phyloP scores from a whole-genome alignment of 345 rosid species.

The Brassica carinata region DNA sequence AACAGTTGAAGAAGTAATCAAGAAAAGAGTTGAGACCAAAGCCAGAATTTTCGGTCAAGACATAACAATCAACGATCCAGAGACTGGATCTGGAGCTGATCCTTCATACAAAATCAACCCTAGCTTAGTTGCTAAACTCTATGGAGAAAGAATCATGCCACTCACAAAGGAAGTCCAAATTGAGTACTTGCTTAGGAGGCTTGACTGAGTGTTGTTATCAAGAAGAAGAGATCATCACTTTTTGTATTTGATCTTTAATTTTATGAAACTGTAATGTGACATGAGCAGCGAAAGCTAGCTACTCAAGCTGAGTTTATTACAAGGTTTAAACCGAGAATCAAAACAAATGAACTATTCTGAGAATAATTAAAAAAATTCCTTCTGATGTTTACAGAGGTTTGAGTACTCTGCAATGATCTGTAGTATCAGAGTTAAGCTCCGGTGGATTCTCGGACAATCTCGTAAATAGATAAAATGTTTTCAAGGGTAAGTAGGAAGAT shows the following conservation, averaged over 20 bases:
- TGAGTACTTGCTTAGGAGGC: constrained; percentile 61
- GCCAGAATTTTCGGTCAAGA: constrained; percentile 54
- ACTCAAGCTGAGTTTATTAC: constrained; percentile 36
- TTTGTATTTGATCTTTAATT: constrained; percentile 14
- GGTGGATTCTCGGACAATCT: constrained; percentile 59
- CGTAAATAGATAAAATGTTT: constrained; percentile 69
- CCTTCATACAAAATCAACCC: constrained; percentile 60
- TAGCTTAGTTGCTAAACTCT: constrained; percentile 56
- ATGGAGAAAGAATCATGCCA: constrained; percentile 70
- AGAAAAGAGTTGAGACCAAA: constrained; percentile 63
- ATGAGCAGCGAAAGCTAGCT: neutral
- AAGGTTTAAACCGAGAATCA: constrained; percentile 9
- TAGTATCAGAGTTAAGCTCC: constrained; percentile 42
- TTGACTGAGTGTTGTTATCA: constrained; percentile 41
- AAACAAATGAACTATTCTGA: constrained; percentile 20
- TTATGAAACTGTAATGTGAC: constrained; percentile 19
- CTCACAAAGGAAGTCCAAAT: constrained; percentile 71
- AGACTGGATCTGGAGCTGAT: constrained; percentile 21
- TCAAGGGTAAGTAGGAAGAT: constrained; percentile 75
- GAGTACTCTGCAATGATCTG: constrained; percentile 6
- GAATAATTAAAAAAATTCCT: neutral
- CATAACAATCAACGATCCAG: constrained; percentile 23
- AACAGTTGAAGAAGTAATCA: constrained; percentile 55
- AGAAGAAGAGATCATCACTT: neutral
- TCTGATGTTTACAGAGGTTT: neutral